Conservation (phyloP, 1,139 yeast species). For the Sugiyamaella xylanicola region DNA sequence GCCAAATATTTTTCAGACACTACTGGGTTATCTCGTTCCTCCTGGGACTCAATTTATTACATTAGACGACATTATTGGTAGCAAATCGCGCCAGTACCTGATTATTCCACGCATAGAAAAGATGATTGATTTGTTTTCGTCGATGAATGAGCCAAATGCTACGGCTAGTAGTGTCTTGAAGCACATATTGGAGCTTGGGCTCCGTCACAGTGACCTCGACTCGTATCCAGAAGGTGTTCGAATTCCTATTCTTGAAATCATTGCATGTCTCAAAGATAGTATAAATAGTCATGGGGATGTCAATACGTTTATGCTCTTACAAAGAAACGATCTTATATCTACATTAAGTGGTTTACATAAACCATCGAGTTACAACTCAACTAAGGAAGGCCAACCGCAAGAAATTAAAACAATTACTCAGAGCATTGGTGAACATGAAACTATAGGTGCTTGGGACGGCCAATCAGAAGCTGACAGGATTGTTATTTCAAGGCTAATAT, state of each 20-base stretch:
- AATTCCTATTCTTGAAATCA: constrained; percentile 56
- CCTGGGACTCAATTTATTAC: constrained; percentile 28
- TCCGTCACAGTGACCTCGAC: constrained; percentile 58
- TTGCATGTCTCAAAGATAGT: constrained; percentile 42
- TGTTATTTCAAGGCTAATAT: constrained; percentile 68
- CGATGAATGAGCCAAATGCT: constrained; percentile 40
- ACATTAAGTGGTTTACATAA: not conserved
- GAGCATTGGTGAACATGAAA: constrained; percentile 53
- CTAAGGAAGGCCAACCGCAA: constrained; percentile 21
- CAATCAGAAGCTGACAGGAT: constrained; percentile 67
- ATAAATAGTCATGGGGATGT: constrained; percentile 28
- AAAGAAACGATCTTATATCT: constrained; percentile 60
- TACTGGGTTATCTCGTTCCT: constrained; percentile 25
- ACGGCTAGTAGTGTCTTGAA: constrained; percentile 58
- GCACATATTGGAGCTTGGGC: constrained; percentile 57
- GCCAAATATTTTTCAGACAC: constrained; percentile 31
- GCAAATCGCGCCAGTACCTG: constrained; percentile 53
- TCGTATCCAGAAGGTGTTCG: constrained; percentile 74
- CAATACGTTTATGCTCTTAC: constrained; percentile 60
- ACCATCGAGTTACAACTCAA: constrained; percentile 8
- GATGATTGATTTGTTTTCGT: constrained; percentile 47
- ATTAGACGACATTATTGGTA: constrained; percentile 55
- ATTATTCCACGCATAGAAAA: constrained; percentile 22
- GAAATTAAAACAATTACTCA: constrained; percentile 46
- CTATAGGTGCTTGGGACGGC: constrained; percentile 63